These are phyloP conservation scores for Aspergillus pseudoterreus DNA, from an alignment of 2,329 filamentous ascomycete species.

Conservation along the genomic window DNA sequence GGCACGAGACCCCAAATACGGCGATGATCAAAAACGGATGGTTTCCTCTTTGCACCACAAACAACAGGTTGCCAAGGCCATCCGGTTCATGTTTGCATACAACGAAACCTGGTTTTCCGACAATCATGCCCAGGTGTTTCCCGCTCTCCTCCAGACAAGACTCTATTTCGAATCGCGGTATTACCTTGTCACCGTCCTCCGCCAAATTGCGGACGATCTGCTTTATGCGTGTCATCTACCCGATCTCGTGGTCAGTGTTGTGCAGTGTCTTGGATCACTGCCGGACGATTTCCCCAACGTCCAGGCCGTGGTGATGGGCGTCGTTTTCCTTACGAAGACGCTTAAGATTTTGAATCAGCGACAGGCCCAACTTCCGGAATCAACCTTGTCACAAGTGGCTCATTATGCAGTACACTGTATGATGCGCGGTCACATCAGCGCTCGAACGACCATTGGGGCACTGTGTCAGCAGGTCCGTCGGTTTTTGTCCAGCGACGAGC, in stretches of 20 bases:
- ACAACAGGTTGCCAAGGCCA: neutral
- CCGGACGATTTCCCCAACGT: neutral
- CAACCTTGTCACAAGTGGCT: neutral
- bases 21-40: neutral
- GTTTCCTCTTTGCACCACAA: neutral
- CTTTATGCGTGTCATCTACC: neutral
- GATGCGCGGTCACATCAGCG: neutral
- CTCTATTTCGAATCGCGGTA: neutral
- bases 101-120: neutral
- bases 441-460: neutral
- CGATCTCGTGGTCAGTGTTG: neutral
- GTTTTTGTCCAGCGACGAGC: neutral
- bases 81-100: neutral
- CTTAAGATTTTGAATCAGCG: neutral
- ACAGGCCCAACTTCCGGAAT: neutral
- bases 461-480: neutral
- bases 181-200: neutral
- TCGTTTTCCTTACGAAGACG: neutral
- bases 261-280: neutral
- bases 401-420: neutral
- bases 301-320: neutral
- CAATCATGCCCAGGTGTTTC: neutral
- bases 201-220: neutral
- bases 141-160: neutral
- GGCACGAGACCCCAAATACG: neutral